A percentile compares a stretch with the other conserved stretches of the same genome.
phyloP scores from a whole-genome alignment of 371 early-diverging fungal species.

The Mortierella sp. region DNA sequence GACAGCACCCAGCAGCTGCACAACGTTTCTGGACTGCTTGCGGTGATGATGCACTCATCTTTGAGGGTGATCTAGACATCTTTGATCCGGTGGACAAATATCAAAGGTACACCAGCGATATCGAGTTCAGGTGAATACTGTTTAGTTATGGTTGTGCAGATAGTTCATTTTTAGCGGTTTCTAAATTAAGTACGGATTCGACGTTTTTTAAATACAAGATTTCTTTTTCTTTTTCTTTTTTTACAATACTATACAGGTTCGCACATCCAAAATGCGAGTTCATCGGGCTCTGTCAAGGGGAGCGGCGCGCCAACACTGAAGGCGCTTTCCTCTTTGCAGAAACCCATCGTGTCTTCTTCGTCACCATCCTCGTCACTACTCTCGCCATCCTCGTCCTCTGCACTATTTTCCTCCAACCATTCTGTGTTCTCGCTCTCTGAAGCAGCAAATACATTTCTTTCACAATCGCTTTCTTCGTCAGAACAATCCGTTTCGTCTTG shows the following conservation, averaged over 20 bases:
- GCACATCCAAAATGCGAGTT: conserved; percentile 9
- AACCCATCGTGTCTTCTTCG: background rate
- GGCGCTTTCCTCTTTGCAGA: background rate
- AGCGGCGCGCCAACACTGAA: conserved; percentile 8
- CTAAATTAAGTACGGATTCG: background rate
- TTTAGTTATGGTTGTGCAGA: no score
- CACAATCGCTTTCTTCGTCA: background rate
- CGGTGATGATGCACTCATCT: no score
- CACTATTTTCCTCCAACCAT: background rate
- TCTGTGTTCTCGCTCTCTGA: background rate
- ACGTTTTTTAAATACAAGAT: no score
- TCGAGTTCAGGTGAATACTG: no score
- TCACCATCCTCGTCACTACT: background rate
- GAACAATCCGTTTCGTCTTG: background rate
- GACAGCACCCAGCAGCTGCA: no score
- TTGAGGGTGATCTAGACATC: no score
- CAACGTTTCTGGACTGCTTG: no score
- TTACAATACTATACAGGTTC: background rate
- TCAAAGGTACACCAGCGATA: no score
- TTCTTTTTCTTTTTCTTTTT: background rate
- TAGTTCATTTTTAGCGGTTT: background rate
- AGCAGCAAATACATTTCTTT: background rate
- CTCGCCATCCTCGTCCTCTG: background rate
- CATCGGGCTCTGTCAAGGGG: conserved; percentile 4
- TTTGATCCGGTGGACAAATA: no score